These are phyloP conservation scores for Hysterangium stoloniferum DNA, from an alignment of 768 basidiomycete species.

Conservation along the genomic window DNA sequence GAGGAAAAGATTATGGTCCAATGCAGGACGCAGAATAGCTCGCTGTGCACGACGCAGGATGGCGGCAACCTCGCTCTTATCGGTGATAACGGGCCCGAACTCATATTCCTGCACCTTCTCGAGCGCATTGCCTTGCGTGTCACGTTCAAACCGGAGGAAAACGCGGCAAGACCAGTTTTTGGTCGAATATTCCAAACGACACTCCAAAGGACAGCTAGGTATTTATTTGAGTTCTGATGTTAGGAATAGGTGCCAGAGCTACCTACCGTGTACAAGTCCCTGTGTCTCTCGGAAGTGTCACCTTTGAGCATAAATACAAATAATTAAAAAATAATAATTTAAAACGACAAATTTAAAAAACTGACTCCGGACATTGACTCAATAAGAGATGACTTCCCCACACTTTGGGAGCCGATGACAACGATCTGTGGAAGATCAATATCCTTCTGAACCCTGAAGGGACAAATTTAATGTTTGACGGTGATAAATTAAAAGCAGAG, in stretches of 20 bases:
- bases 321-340: background rate
- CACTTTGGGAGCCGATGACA: slow-evolving; percentile 65
- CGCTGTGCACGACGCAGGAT: slow-evolving; percentile 53
- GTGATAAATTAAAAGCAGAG: background rate
- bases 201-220: slow-evolving; percentile 31
- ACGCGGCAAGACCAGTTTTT: slow-evolving; percentile 28
- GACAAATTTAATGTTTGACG: background rate
- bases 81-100: slow-evolving; percentile 37
- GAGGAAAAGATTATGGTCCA: slow-evolving; percentile 12
- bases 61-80: slow-evolving; percentile 40
- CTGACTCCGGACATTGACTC: slow-evolving; percentile 50
- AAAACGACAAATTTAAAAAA: background rate
- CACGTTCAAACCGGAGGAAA: slow-evolving; percentile 34
- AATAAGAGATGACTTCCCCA: slow-evolving; percentile 71
- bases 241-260: no score
- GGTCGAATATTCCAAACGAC: slow-evolving; percentile 21
- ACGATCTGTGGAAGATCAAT: slow-evolving; percentile 69
- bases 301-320: slow-evolving; percentile 27
- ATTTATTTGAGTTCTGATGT: no score
- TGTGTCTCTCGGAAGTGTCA: slow-evolving; percentile 57
- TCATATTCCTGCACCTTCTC: slow-evolving; percentile 20
- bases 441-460: slow-evolving; percentile 53
- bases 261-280: slow-evolving; percentile 68
- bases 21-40: slow-evolving; percentile 36
- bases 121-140: slow-evolving; percentile 23